Evolutionary conservation across 345 rosid species (phyloP).

Genomic region (Gossypioides kirkii): DNA sequence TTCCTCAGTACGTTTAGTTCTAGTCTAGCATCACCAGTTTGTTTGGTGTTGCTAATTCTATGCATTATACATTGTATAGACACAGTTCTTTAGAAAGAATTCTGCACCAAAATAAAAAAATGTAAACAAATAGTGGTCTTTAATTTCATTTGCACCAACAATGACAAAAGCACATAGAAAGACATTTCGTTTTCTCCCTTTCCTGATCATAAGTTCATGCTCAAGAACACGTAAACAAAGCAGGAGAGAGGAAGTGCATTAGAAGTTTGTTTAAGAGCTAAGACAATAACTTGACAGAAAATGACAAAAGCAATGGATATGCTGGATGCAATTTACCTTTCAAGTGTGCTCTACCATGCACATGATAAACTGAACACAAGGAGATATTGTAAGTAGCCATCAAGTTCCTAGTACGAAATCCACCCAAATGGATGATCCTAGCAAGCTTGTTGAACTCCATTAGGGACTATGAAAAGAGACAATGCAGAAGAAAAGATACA

Average conservation of each 20-base stretch:
- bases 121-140: neutral
- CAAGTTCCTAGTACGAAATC: slow-evolving; percentile 14
- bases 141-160: slow-evolving; percentile 6
- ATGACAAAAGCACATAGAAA: neutral
- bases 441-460: slow-evolving; percentile 14
- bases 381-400: slow-evolving; percentile 14
- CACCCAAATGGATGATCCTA: slow-evolving; percentile 13
- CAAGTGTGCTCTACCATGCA: slow-evolving; percentile 19
- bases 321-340: slow-evolving; percentile 23
- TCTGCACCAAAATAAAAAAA: slow-evolving; percentile 10
- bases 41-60: neutral
- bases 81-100: neutral
- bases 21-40: slow-evolving; percentile 16
- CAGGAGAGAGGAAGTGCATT: neutral
- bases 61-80: slow-evolving; percentile 5
- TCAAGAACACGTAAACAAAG: neutral
- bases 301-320: neutral
- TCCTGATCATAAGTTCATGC: slow-evolving; percentile 3
- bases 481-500: neutral
- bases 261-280: neutral
- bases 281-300: neutral
- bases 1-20: slow-evolving; percentile 8
- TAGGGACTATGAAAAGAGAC: slow-evolving; percentile 14
- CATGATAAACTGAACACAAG: slow-evolving; percentile 23
- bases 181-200: neutral